Evolutionary conservation across 2,329 filamentous ascomycete species (phyloP), one percentile per base, ranked within the genome.

Genomic region (Chaetothyriales sp.): DNA sequence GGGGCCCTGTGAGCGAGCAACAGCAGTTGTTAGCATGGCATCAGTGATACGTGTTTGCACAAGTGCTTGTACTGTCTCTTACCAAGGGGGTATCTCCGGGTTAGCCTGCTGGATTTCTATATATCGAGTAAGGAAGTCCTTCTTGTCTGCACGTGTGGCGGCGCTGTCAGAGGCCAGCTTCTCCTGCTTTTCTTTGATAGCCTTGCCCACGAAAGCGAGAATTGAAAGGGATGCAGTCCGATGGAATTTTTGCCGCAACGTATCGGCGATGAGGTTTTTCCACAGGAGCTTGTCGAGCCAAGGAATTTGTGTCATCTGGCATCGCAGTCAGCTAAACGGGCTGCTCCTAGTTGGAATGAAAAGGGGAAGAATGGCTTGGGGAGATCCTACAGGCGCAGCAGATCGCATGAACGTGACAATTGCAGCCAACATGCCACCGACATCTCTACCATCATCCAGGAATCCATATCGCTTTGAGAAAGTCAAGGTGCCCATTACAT

Each of bases 381-480:
- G 4, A 25, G 12, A 36, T 36, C 28, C 28, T 36, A 36, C 28
- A 10, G 28, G 28, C 8, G 28, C 28, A 10, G 28, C 22, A 10
- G 43, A 8, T 36, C 28, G 28, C 28, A 36, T 36, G 28, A 36
- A 36, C 4, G 7, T n/a, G 61, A 63, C 67, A 1, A 50, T 44
- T 18, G 46, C 68, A 49, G 60, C 58, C 36, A 69, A 62, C 5
- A 65, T 61, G 43, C 62, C 56, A 18, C 61, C 58, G 44, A 66
- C 58, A 50, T 66, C 64, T 1, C 44, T 54, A 10, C 61, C 61
- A 1, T 52, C 36, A 12, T 61, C 53, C 1, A 65, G 43, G 47
- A 66, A 66, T 3, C 63, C 60, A 43, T 66, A 63, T 1, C 59
- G 59, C 15, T 58, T 60, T 15, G 62, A 63, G 51, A 66, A 65